Evolutionary conservation across 306 rosid species (phyloP).

Genomic region (Castanospermum australe): DNA sequence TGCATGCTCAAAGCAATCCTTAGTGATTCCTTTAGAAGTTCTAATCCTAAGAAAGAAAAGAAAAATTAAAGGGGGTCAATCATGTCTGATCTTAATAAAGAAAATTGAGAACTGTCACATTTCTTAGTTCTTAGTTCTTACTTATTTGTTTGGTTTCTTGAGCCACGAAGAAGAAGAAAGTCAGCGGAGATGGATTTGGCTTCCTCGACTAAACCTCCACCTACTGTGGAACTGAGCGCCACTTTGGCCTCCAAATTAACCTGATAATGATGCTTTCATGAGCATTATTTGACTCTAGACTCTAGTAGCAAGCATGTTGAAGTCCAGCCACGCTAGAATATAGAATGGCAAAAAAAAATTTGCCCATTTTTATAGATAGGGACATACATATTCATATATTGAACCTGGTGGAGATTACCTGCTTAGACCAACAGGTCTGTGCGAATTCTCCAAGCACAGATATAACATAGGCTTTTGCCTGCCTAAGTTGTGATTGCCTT

Average conservation of each 20-base stretch:
- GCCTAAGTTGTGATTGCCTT: conserved; percentile 67
- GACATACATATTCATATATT: background rate
- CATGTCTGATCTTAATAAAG: background rate
- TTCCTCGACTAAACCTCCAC: conserved; percentile 66
- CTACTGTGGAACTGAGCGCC: conserved; percentile 56
- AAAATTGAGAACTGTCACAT: background rate
- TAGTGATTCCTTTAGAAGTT: conserved; percentile 42
- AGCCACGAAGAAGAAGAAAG: conserved; percentile 68
- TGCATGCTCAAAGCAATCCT: conserved; percentile 68
- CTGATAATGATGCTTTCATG: conserved; percentile 44
- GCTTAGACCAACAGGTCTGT: conserved; percentile 62
- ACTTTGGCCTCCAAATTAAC: conserved; percentile 89
- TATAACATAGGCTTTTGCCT: conserved; percentile 82
- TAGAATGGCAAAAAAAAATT: background rate
- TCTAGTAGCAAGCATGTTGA: background rate
- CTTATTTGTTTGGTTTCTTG: conserved; percentile 60
- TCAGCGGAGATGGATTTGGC: conserved; percentile 67
- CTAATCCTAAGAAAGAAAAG: conserved; percentile 29
- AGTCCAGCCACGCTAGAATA: background rate
- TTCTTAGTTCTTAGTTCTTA: conserved; percentile 14
- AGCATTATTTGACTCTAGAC: background rate
- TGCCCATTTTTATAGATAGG: background rate
- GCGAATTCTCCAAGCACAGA: conserved; percentile 91
- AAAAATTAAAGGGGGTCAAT: background rate
- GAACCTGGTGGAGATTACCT: conserved; percentile 43